Percentiles rank a stretch among this genome's conserved stretches.
phyloP scores from a whole-genome alignment of 805 yeast species.

The Candida orba region DNA sequence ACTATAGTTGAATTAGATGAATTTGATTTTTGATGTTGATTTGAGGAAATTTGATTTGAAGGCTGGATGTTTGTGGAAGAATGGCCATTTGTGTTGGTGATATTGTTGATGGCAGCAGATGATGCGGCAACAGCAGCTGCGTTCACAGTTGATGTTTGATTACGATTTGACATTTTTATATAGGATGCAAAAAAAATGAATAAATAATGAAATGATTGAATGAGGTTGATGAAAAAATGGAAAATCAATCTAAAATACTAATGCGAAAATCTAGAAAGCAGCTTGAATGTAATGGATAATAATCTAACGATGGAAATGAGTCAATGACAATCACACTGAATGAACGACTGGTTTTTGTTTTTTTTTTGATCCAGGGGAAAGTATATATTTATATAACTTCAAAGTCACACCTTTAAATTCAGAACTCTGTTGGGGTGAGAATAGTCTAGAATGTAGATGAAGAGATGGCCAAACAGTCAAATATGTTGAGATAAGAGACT shows the following conservation, averaged over 20 bases:
- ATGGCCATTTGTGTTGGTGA: slow-evolving; percentile 16
- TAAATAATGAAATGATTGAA: background rate
- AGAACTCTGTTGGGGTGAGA: too few species aligned
- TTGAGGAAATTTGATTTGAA: background rate
- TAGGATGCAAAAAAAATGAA: background rate
- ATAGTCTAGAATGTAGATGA: too few species aligned
- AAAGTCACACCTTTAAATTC: too few species aligned
- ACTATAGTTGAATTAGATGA: slow-evolving; percentile 28
- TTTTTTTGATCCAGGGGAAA: slow-evolving; percentile 1
- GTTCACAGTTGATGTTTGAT: slow-evolving; percentile 9
- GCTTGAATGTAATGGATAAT: too few species aligned
- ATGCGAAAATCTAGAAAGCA: background rate
- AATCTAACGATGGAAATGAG: too few species aligned
- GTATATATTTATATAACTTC: too few species aligned
- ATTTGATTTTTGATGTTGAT: slow-evolving; percentile 5
- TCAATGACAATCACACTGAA: too few species aligned
- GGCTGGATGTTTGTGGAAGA: background rate
- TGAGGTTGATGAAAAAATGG: too few species aligned
- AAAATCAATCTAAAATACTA: background rate
- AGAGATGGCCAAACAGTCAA: too few species aligned
- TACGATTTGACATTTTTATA: slow-evolving; percentile 6
- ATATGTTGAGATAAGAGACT: too few species aligned
- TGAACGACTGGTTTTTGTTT: too few species aligned
- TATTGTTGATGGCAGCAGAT: slow-evolving; percentile 23
- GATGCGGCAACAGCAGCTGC: slow-evolving; percentile 26